Conservation (phyloP, 331 rosid species). For the Ulmus americana region DNA sequence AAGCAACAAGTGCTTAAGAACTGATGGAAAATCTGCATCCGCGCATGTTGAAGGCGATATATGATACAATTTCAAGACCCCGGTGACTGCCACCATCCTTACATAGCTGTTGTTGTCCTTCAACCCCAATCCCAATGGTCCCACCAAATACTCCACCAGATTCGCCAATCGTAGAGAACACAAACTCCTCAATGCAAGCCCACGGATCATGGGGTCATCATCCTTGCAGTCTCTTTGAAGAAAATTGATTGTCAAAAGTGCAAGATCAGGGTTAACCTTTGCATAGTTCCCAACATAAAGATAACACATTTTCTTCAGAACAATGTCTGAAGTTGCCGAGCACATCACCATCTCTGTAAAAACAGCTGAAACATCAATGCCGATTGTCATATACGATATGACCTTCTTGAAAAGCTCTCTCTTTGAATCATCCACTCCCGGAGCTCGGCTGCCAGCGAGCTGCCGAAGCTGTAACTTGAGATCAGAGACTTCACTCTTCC, state of each 20-base stretch:
- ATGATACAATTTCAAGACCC: slow-evolving; percentile 87
- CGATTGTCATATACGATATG: slow-evolving; percentile 93
- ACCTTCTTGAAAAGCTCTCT: slow-evolving; percentile 96
- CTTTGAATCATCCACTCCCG: slow-evolving; percentile 92
- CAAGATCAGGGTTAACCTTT: slow-evolving; percentile 88
- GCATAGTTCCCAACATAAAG: slow-evolving; percentile 95
- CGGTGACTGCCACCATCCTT: slow-evolving; percentile 81
- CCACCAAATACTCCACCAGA: slow-evolving; percentile 93
- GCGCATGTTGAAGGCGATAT: slow-evolving; percentile 85
- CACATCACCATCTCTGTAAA: slow-evolving; percentile 99
- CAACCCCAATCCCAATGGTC: slow-evolving; percentile 89
- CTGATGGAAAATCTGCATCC: slow-evolving; percentile 80
- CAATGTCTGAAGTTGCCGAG: slow-evolving; percentile 86
- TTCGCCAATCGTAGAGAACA: slow-evolving; percentile 80
- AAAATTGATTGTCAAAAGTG: slow-evolving; percentile 89
- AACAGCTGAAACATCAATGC: slow-evolving; percentile 81
- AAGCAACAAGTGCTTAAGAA: slow-evolving; percentile 76
- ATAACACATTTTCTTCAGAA: slow-evolving; percentile 94
- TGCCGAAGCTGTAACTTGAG: slow-evolving; percentile 87
- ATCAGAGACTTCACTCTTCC: slow-evolving; percentile 94
- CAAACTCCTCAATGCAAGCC: slow-evolving; percentile 92
- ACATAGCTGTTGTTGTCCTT: slow-evolving; percentile 82
- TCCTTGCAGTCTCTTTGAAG: slow-evolving; percentile 99
- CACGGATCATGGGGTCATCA: slow-evolving; percentile 89
- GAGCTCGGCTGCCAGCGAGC: slow-evolving; percentile 99